A percentile compares a stretch with the other conserved stretches of the same genome.
Evolutionary conservation across 257 asterid genomes (phyloP).

Genomic region (Euphrasia confusa): DNA sequence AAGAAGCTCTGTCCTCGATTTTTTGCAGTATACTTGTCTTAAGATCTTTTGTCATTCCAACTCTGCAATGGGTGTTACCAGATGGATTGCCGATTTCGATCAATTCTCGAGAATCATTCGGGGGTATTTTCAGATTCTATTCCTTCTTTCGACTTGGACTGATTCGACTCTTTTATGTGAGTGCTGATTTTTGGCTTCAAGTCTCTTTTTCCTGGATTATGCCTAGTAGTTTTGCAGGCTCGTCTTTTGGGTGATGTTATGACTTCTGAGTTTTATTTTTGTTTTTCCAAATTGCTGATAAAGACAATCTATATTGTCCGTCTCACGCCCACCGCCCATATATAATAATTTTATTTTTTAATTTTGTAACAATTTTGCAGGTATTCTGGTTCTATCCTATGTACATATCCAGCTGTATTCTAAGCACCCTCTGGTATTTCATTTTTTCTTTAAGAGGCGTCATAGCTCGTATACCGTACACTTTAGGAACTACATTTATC

Average conservation of each 20-base stretch:
- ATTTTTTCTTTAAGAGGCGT: slow-evolving; percentile 8
- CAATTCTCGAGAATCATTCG: slow-evolving; percentile 38
- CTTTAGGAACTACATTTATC: neutral
- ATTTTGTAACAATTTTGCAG: slow-evolving; percentile 38
- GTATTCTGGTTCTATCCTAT: slow-evolving; percentile 95
- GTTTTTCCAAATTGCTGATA: no score
- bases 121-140: slow-evolving; percentile 62
- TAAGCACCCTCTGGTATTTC: slow-evolving; percentile 79
- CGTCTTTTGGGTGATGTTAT: neutral
- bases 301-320: no score
- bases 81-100: slow-evolving; percentile 40
- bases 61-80: slow-evolving; percentile 79
- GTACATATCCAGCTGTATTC: slow-evolving; percentile 86
- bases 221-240: no score
- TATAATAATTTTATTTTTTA: slow-evolving; percentile 19
- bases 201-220: no score
- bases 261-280: slow-evolving; percentile 10
- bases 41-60: slow-evolving; percentile 63
- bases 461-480: neutral
- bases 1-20: neutral
- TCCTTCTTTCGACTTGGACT: slow-evolving; percentile 65
- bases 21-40: slow-evolving; percentile 77
- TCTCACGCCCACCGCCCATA: neutral
- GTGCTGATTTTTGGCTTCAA: slow-evolving; percentile 31
- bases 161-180: slow-evolving; percentile 78